Percentiles rank a stretch among this genome's conserved stretches.
Conservation (phyloP, 2,329 filamentous ascomycete species). For the Elsinoe necatrix region DNA sequence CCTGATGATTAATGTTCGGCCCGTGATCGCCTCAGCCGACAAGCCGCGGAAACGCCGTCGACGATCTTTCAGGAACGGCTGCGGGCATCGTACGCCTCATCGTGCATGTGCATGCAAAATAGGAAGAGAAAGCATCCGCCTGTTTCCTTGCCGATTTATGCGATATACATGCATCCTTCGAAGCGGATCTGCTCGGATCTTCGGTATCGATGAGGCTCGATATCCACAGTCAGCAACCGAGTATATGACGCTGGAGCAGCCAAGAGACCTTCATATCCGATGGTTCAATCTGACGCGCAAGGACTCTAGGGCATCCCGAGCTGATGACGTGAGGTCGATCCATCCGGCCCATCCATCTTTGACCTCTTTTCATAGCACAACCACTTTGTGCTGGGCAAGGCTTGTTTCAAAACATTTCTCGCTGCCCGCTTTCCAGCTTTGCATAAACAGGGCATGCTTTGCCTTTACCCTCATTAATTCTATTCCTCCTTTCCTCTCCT, state of each 20-base stretch:
- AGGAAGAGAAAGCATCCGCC: background rate
- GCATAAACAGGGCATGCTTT: slow-evolving; percentile 8
- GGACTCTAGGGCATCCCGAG: background rate
- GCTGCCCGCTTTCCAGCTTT: background rate
- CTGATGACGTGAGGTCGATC: slow-evolving; percentile 9
- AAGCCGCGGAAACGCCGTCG: background rate
- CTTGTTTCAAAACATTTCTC: background rate
- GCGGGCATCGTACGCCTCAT: slow-evolving; percentile 3
- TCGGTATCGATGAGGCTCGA: background rate
- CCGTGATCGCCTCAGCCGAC: slow-evolving; percentile 6
- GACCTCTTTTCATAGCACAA: background rate
- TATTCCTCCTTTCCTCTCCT: background rate
- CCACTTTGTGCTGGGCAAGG: slow-evolving; percentile 1
- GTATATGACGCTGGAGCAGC: background rate
- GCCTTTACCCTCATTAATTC: background rate
- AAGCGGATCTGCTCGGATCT: background rate
- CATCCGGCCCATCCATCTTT: background rate
- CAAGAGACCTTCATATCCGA: slow-evolving; percentile 10
- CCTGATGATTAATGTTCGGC: background rate
- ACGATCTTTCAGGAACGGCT: slow-evolving; percentile 12
- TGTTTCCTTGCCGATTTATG: background rate
- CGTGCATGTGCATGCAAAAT: background rate
- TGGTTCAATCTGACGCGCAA: slow-evolving; percentile 8
- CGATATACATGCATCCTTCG: background rate
- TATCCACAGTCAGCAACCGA: slow-evolving; percentile 9